A percentile compares a stretch with the other conserved stretches of the same genome.
Conservation (phyloP, 2,329 filamentous ascomycete species). For the Zymoseptoria tritici region DNA sequence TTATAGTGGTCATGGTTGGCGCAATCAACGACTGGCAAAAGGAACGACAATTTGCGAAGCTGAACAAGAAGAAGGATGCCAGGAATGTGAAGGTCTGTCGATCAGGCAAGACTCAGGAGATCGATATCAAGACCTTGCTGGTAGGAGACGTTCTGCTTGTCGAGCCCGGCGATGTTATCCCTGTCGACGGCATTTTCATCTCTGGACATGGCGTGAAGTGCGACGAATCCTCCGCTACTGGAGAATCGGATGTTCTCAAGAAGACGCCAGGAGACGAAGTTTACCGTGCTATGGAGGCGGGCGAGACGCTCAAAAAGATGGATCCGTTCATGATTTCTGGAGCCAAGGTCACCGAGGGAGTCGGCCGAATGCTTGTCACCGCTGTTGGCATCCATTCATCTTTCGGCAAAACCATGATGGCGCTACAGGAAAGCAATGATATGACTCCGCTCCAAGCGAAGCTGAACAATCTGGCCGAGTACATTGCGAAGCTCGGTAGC, state of each 20-base stretch:
- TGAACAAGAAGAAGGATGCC: conserved; percentile 74
- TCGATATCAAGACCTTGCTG: conserved; percentile 63
- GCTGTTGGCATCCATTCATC: conserved; percentile 66
- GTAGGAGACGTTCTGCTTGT: conserved; percentile 68
- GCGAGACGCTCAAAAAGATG: conserved; percentile 56
- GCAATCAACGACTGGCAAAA: conserved; percentile 80
- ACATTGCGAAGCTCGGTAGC: conserved; percentile 72
- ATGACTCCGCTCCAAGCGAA: conserved; percentile 73
- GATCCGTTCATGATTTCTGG: conserved; percentile 87
- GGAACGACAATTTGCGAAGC: conserved; percentile 69
- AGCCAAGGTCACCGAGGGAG: conserved; percentile 67
- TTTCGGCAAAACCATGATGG: conserved; percentile 72
- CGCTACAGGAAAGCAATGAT: conserved; percentile 66
- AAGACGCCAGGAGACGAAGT: conserved; percentile 62
- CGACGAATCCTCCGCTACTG: conserved; percentile 69
- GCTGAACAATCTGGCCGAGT: conserved; percentile 67
- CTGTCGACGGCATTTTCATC: conserved; percentile 65
- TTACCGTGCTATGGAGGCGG: conserved; percentile 55
- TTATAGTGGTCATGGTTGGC: conserved; percentile 68
- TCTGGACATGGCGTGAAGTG: conserved; percentile 61
- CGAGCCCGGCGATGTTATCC: conserved; percentile 65
- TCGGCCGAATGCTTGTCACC: conserved; percentile 69
- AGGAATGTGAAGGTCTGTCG: conserved; percentile 66
- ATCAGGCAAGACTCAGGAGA: conserved; percentile 62
- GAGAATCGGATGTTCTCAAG: conserved; percentile 65